Percentiles rank a stretch among this genome's conserved stretches.
Conservation (phyloP, 306 rosid species). For the Cicer arietinum region DNA sequence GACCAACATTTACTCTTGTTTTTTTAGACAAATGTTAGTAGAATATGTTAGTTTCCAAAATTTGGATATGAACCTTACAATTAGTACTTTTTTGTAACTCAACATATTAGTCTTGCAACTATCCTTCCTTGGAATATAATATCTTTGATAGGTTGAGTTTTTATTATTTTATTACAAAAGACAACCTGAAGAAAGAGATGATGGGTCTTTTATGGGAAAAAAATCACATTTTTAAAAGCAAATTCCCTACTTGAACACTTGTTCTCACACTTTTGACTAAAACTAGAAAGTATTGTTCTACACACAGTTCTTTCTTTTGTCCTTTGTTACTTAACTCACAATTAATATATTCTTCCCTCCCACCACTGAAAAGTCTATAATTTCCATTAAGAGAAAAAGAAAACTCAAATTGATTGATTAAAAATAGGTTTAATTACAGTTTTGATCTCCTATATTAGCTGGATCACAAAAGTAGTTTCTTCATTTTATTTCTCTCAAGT, state of each 20-base stretch:
- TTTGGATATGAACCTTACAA: no score
- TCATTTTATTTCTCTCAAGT: no score
- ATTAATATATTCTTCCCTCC: constrained; percentile 81
- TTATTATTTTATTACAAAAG: constrained; percentile 40
- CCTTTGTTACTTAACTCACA: constrained; percentile 76
- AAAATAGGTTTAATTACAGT: no score
- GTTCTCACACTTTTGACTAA: constrained; percentile 75
- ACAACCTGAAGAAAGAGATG: constrained; percentile 61
- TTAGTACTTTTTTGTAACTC: no score
- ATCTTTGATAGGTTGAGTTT: background rate
- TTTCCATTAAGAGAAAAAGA: constrained; percentile 8
- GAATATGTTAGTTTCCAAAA: no score
- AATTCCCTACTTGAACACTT: constrained; percentile 66
- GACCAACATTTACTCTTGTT: no score
- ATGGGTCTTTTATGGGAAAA: constrained; percentile 50
- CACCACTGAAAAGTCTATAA: constrained; percentile 17
- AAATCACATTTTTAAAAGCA: constrained; percentile 66
- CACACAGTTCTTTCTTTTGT: constrained; percentile 55
- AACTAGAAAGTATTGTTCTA: constrained; percentile 64
- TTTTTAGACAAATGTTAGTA: no score
- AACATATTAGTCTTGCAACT: no score
- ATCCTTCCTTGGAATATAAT: background rate
- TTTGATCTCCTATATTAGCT: no score
- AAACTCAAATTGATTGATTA: background rate
- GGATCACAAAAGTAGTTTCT: no score